Percentiles rank a stretch among this genome's conserved stretches.
Evolutionary conservation across 1,284 basidiomycete species (phyloP).

Genomic region (Pholiota adiposa): DNA sequence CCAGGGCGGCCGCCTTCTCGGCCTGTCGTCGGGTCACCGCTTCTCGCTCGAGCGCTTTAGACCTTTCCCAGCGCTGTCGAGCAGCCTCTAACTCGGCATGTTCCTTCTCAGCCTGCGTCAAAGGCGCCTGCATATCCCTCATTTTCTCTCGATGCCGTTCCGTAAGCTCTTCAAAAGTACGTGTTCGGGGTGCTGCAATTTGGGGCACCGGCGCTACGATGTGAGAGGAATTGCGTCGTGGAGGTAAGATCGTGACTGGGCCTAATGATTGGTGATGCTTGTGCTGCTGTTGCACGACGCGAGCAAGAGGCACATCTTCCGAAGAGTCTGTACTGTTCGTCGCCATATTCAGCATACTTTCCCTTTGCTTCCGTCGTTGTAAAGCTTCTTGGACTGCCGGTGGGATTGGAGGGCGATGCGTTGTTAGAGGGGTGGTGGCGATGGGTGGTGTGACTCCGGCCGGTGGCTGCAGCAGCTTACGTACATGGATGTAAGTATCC

Average conservation of each 20-base stretch:
- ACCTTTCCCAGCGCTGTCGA: constrained; percentile 76
- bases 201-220: constrained; percentile 53
- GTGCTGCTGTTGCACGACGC: constrained; percentile 39
- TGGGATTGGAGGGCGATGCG: constrained; percentile 58
- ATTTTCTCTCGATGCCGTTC: constrained; percentile 84
- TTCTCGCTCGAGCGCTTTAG: constrained; percentile 69
- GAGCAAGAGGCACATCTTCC: constrained; percentile 60
- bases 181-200: constrained; percentile 48
- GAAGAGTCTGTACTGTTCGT: constrained; percentile 47
- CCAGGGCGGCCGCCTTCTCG: constrained; percentile 64
- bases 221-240: constrained; percentile 45
- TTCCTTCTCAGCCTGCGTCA: constrained; percentile 74
- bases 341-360: constrained; percentile 53
- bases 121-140: constrained; percentile 71
- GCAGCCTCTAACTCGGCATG: constrained; percentile 71
- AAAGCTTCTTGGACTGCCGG: constrained; percentile 76
- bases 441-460: constrained; percentile 77
- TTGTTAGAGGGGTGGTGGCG: constrained; percentile 53
- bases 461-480: constrained; percentile 82
- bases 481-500: constrained; percentile 79
- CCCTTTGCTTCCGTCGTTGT: constrained; percentile 65
- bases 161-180: constrained; percentile 79
- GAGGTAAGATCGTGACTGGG: constrained; percentile 69
- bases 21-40: constrained; percentile 71
- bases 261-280: constrained; percentile 34